These are phyloP conservation scores for Dipodascus albidus DNA, from an alignment of 805 yeast genomes.

Conservation along the genomic window DNA sequence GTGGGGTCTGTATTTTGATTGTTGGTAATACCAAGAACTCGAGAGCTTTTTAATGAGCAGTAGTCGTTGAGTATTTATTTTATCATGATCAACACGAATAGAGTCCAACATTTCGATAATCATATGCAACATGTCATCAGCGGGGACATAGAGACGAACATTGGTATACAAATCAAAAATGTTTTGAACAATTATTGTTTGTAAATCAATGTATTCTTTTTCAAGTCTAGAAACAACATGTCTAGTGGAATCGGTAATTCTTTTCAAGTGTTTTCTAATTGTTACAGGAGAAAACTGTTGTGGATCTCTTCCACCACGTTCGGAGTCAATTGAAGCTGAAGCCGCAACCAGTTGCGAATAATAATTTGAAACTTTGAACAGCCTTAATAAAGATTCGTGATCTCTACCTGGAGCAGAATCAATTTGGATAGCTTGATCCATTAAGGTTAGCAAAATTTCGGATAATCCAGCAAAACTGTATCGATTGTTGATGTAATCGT, in stretches of 20 bases:
- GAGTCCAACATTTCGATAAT: constrained; percentile 38
- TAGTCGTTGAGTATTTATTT: constrained; percentile 44
- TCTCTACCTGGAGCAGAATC: constrained; percentile 3
- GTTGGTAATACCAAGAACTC: constrained; percentile 16
- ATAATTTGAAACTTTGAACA: constrained; percentile 12
- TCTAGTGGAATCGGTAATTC: constrained; percentile 11
- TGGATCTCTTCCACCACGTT: constrained; percentile 11
- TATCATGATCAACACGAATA: constrained; percentile 46
- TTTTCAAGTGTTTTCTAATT: constrained; percentile 7
- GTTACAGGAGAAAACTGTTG: constrained; percentile 7
- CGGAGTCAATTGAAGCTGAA: constrained; percentile 13
- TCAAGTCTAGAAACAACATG: constrained; percentile 8
- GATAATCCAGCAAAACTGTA: constrained; percentile 38
- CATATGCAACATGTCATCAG: constrained; percentile 30
- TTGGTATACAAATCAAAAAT: constrained; percentile 43
- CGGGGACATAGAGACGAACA: constrained; percentile 31
- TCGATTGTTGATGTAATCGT: constrained; percentile 16
- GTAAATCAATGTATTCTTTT: constrained; percentile 22
- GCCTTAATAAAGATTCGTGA: constrained; percentile 6
- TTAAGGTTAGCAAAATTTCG: constrained; percentile 20
- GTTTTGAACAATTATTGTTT: constrained; percentile 47
- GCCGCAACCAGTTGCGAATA: constrained; percentile 11
- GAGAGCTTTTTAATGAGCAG: constrained; percentile 39
- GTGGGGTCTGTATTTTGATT: constrained; percentile 15
- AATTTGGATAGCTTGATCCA: constrained; percentile 5